Base-by-base conservation (phyloP, 192 early-diverging fungal species). In the Umbelopsis sp. region DNA sequence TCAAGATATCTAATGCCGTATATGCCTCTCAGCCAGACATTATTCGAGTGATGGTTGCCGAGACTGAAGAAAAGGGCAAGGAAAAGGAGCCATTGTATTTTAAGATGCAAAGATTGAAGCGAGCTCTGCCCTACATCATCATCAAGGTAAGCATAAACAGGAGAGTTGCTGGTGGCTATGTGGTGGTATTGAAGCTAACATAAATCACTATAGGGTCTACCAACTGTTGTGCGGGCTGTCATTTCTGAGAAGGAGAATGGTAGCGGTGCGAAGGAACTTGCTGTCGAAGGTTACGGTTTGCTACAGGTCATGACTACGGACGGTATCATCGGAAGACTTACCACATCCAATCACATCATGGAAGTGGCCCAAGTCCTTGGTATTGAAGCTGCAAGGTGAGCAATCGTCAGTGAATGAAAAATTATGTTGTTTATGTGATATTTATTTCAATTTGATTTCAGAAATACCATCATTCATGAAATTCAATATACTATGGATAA, bases 251-350 rank as follows among this genome's bases (percentile, higher is more conserved):
- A 82, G 44, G 78, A 87, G 50, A 80, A 78, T 18, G 74, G 80
- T 18, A 82, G 75, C 23, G 82, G 83, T 50, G 80, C 82, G 51
- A 87, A 89, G 66, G 84, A 91, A 23, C 82, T 99, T 49, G 80
- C 91, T 49, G 93, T 95, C 11, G 97, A 98, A 84, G 98, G 98
- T n/a, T 90, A 94, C 74, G 94, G 95, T 37, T 82, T 99, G 67
- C 87, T 84, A 49, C 89, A 97, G 46, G 89, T 97, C 13, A 99
- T 99, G 97, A 95, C 89, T 35, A 95, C 91, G 27, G 95, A 98
- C 68, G 97, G 97, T 68, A 85, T 98, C 49, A 85, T 93, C 64
- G 96, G 94, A 20, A 77, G 82, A 18, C 72, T 88, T 46, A 92
- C 94, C 1, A 88, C 83, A 12, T 94, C 91, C 37, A 99, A 98